These are phyloP conservation scores for Candida odintsovae DNA, from an alignment of 805 yeast species.

Conservation along the genomic window DNA sequence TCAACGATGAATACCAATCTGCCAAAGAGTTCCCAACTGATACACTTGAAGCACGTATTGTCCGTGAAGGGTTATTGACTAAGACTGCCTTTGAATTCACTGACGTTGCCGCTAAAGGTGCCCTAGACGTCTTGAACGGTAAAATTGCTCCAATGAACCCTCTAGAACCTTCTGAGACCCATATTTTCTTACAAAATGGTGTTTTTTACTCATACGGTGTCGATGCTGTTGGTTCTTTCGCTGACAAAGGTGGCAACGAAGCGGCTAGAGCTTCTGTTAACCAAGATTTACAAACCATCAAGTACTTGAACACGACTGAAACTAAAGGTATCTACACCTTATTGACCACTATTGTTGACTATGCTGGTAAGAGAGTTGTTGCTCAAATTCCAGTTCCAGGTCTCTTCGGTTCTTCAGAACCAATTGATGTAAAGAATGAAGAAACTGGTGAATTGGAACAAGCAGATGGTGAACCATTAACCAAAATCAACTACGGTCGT, in stretches of 20 bases:
- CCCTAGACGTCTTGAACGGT: constrained; percentile 68
- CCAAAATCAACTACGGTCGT: constrained; percentile 54
- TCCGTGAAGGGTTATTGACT: constrained; percentile 70
- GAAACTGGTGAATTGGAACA: constrained; percentile 34
- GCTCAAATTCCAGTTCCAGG: constrained; percentile 98
- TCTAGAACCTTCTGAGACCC: constrained; percentile 53
- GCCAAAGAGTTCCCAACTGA: constrained; percentile 63
- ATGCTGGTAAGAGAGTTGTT: constrained; percentile 78
- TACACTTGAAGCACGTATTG: constrained; percentile 57
- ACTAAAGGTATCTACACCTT: constrained; percentile 59
- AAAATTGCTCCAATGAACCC: constrained; percentile 77
- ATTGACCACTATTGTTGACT: constrained; percentile 84
- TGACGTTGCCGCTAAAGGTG: constrained; percentile 70
- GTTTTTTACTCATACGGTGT: constrained; percentile 81
- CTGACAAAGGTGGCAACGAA: constrained; percentile 67
- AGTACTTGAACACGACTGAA: constrained; percentile 61
- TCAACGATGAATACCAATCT: constrained; percentile 89
- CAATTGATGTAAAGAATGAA: constrained; percentile 32
- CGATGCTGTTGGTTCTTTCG: constrained; percentile 63
- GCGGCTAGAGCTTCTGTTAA: constrained; percentile 78
- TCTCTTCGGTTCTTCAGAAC: constrained; percentile 34
- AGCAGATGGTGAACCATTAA: constrained; percentile 24
- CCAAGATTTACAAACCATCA: constrained; percentile 74
- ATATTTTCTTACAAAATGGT: constrained; percentile 72
- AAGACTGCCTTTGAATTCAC: constrained; percentile 75